Percentiles rank a stretch among this genome's conserved stretches.
phyloP scores from a whole-genome alignment of 805 yeast species.

The Candida sphagnicola region DNA sequence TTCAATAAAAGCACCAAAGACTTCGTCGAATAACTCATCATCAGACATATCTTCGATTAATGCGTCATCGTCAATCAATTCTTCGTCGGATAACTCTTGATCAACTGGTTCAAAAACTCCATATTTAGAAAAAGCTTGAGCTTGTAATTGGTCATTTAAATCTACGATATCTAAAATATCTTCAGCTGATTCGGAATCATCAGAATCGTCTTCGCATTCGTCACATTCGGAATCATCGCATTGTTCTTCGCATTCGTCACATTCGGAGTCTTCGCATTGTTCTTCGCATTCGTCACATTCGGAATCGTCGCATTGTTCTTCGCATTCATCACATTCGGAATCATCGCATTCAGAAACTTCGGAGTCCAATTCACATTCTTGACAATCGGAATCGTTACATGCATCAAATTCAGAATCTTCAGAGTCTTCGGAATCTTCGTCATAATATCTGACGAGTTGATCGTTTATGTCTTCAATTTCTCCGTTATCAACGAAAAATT shows the following conservation, averaged over 20 bases:
- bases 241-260: background rate
- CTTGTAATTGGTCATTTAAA: constrained; percentile 37
- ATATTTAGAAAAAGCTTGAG: constrained; percentile 23
- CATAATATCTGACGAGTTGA: constrained; percentile 25
- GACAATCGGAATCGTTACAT: constrained; percentile 13
- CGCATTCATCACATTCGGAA: constrained; percentile 1
- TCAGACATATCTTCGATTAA: constrained; percentile 10
- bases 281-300: constrained; percentile 1
- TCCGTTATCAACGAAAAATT: constrained; percentile 22
- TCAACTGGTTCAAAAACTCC: constrained; percentile 2
- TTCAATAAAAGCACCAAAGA: constrained; percentile 5
- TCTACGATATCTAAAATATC: constrained; percentile 32
- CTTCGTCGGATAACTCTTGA: constrained; percentile 3
- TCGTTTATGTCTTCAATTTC: constrained; percentile 26
- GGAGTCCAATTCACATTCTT: constrained; percentile 6
- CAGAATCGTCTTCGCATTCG: constrained; percentile 7
- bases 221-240: constrained; percentile 7
- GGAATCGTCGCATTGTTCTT: constrained; percentile 5
- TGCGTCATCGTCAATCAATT: constrained; percentile 4
- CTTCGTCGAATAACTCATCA: constrained; percentile 6
- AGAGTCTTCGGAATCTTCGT: constrained; percentile 14
- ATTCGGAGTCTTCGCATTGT: constrained; percentile 4
- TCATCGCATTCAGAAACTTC: constrained; percentile 8
- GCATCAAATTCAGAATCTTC: constrained; percentile 15
- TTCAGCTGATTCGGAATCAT: constrained; percentile 11